Percentiles rank a stretch among this genome's conserved stretches.
These are phyloP conservation scores for Cercospora sp. DNA, from an alignment of 2,329 filamentous ascomycete genomes.

Conservation along the genomic window DNA sequence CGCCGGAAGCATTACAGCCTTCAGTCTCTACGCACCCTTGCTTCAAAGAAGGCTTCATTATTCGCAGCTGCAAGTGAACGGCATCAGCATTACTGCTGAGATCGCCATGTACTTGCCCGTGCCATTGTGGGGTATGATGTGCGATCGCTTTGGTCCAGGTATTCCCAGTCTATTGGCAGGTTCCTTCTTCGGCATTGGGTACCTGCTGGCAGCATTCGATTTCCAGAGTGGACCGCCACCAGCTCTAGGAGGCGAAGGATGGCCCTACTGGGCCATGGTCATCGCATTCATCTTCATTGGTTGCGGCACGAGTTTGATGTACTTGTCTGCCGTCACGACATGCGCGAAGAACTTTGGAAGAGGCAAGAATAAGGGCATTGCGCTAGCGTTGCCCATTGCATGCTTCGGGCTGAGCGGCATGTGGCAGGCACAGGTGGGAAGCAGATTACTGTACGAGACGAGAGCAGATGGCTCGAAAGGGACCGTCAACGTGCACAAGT, in stretches of 20 bases:
- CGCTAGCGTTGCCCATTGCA: conserved; percentile 86
- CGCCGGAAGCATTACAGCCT: conserved; percentile 88
- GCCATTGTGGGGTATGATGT: conserved; percentile 83
- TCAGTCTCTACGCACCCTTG: conserved; percentile 88
- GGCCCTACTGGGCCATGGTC: conserved; percentile 81
- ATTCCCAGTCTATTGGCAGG: conserved; percentile 73
- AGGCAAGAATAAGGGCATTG: conserved; percentile 82
- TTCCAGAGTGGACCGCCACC: conserved; percentile 64
- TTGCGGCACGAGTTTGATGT: conserved; percentile 82
- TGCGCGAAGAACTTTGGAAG: conserved; percentile 98
- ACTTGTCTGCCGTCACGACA: conserved; percentile 85
- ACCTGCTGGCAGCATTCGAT: conserved; percentile 76
- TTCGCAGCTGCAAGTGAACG: conserved; percentile 88
- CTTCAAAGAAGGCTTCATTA: conserved; percentile 87
- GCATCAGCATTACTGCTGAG: conserved; percentile 81
- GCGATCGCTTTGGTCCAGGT: conserved; percentile 82
- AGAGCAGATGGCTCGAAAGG: conserved; percentile 61
- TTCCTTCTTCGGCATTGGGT: conserved; percentile 75
- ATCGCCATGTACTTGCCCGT: conserved; percentile 91
- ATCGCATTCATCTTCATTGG: conserved; percentile 81
- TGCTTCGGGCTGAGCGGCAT: conserved; percentile 92
- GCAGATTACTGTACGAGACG: conserved; percentile 71
- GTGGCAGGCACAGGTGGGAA: conserved; percentile 91
- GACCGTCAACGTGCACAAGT: conserved; percentile 73
- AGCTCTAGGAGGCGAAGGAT: conserved; percentile 56